Conservation (phyloP, 306 rosid genomes). For the Castanea crenata region DNA sequence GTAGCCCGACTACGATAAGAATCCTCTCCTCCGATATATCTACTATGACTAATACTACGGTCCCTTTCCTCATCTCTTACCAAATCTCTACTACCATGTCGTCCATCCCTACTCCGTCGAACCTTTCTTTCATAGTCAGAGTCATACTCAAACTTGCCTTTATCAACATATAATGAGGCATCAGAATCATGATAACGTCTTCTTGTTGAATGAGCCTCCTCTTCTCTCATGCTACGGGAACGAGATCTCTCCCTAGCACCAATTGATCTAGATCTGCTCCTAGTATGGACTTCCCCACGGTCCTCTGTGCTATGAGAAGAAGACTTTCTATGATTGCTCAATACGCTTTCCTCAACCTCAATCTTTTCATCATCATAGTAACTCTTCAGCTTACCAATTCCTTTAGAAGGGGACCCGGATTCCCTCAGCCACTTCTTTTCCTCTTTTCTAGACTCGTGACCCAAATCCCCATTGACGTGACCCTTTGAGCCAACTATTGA, state of each 20-base stretch:
- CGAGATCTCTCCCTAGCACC: slow-evolving; percentile 58
- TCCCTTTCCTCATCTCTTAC: slow-evolving; percentile 53
- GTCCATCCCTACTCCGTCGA: slow-evolving; percentile 22
- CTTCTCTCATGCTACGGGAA: slow-evolving; percentile 59
- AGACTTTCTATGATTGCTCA: slow-evolving; percentile 20
- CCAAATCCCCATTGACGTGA: slow-evolving; percentile 43
- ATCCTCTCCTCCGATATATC: slow-evolving; percentile 20
- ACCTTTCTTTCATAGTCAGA: slow-evolving; percentile 44
- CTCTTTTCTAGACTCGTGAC: slow-evolving; percentile 32
- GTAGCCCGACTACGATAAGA: slow-evolving; percentile 32
- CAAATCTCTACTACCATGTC: slow-evolving; percentile 28
- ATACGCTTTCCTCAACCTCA: slow-evolving; percentile 35
- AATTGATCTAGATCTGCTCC: slow-evolving; percentile 67
- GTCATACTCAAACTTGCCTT: slow-evolving; percentile 30
- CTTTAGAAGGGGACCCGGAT: slow-evolving; percentile 36
- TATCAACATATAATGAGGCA: slow-evolving; percentile 25
- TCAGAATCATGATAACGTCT: slow-evolving; percentile 37
- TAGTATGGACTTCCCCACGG: slow-evolving; percentile 3
- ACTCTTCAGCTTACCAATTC: slow-evolving; percentile 33
- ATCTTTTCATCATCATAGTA: slow-evolving; percentile 30
- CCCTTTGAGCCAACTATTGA: slow-evolving; percentile 26
- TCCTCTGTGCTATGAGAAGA: slow-evolving; percentile 53
- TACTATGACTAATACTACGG: slow-evolving; percentile 21
- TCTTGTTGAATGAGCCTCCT: slow-evolving; percentile 49
- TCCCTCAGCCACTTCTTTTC: slow-evolving; percentile 37